Base-by-base conservation (phyloP, 805 yeast genomes). In the Sungouiozyma ichnusensis region DNA sequence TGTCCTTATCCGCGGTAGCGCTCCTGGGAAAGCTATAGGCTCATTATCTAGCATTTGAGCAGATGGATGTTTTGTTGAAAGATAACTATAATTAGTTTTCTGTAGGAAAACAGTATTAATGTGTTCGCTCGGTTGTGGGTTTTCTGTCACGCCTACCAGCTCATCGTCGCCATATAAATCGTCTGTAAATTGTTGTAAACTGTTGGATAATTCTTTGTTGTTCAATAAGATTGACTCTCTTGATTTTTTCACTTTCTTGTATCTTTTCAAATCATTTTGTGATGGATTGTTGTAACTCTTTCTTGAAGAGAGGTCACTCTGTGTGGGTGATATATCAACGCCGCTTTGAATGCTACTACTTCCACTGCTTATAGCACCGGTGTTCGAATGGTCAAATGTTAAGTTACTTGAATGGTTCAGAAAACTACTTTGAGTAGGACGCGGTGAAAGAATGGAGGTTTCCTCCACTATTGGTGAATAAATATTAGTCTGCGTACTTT, bases 151-250 rank as follows among this genome's bases (percentile, higher is more conserved):
- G 11, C 29, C 29, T 11, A 24, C 11, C 29, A 24, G 6, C 11
- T 43, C 42, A 16, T 43, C 48, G 6, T 49, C 33, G 29, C 66
- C 66, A 37, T 62, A 62, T 20, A 62, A 44, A 41, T 62, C 66
- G 44, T 60, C 61, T 2, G 64, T 62, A 33, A 62, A 54, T 42
- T 59, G 63, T 47, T 61, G 64, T 33, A 62, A 44, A 40, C 58
- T 58, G 32, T 53, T 53, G 6, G 62, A 54, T 34, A 62, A 43
- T 38, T 57, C 63, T 16, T 47, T 50, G 41, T 60, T 62, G 36
- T 53, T 57, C 40, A 41, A 55, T 41, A 45, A 49, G 39, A 38
- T 62, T 46, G 52, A 50, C 20, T 40, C 58, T 53, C 48, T 58
- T 6, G 59, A 48, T 38, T 54, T 57, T 37, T 53, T 57, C 13